A percentile compares a stretch with the other conserved stretches of the same genome.
Conservation (phyloP, 495 filamentous ascomycete species). For the Lasiosphaeria miniovina region DNA sequence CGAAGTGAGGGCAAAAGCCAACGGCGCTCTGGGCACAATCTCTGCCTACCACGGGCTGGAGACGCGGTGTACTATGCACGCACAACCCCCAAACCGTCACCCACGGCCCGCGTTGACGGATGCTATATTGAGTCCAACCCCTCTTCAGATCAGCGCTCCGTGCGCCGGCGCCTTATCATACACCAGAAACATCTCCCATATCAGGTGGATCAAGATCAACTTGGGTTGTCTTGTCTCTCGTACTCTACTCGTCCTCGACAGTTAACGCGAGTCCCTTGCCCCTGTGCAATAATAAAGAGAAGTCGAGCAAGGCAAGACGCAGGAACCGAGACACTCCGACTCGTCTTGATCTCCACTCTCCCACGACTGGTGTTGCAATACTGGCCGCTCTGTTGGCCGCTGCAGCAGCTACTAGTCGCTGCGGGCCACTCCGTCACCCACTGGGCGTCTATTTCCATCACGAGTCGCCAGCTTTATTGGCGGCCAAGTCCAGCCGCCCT, state of each 20-base stretch:
- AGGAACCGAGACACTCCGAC: slow-evolving; percentile 15
- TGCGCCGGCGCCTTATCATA: not conserved
- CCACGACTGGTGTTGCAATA: slow-evolving; percentile 14
- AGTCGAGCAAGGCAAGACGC: slow-evolving; percentile 13
- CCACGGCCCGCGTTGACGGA: slow-evolving; percentile 2
- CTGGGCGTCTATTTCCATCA: slow-evolving; percentile 39
- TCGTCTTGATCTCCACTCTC: slow-evolving; percentile 14
- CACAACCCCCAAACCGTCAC: not conserved
- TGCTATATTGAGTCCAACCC: slow-evolving; percentile 23
- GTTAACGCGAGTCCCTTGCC: not conserved
- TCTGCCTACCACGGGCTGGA: not conserved
- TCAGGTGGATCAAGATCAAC: slow-evolving; percentile 8
- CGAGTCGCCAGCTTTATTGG: slow-evolving; percentile 36
- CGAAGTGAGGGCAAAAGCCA: not conserved
- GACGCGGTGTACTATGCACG: not conserved
- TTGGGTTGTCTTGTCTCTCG: slow-evolving; percentile 1
- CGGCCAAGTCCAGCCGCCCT: slow-evolving; percentile 24
- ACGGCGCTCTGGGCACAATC: slow-evolving; percentile 1
- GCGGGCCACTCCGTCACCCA: slow-evolving; percentile 29
- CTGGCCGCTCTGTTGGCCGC: slow-evolving; percentile 29
- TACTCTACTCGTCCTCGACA: slow-evolving; percentile 4
- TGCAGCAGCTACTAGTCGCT: slow-evolving; percentile 22
- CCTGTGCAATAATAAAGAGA: not conserved
- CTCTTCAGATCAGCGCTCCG: slow-evolving; percentile 8
- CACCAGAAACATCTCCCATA: not conserved